phyloP scores from a whole-genome alignment of 2,329 filamentous ascomycete species.

The Nannizziopsis barbatae region DNA sequence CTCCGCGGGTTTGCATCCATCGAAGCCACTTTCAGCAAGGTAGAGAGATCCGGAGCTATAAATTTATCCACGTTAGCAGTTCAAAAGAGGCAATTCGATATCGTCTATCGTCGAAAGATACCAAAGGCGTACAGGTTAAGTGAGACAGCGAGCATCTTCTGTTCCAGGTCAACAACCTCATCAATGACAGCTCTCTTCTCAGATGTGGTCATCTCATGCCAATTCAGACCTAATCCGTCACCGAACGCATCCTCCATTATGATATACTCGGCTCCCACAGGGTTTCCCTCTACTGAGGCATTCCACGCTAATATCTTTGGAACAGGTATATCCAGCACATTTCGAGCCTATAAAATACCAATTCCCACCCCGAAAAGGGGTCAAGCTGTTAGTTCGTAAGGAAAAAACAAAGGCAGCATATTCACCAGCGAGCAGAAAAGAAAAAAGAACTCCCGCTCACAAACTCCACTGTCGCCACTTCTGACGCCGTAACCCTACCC shows the following conservation, averaged over 20 bases:
- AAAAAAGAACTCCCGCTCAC: conserved; percentile 6
- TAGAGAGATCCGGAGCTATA: conserved; percentile 9
- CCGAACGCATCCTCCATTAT: conserved; percentile 26
- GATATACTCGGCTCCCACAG: conserved; percentile 20
- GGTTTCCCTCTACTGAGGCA: conserved; percentile 16
- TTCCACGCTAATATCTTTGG: conserved; percentile 14
- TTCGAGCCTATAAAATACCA: conserved; percentile 14
- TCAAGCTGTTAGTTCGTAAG: background rate
- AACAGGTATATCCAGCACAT: conserved; percentile 15
- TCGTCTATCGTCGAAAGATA: background rate
- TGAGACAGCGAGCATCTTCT: conserved; percentile 14
- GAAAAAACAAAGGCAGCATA: background rate
- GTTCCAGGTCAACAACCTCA: conserved; percentile 12
- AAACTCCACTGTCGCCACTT: conserved; percentile 17
- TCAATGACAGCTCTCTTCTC: conserved; percentile 23
- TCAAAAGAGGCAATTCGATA: background rate
- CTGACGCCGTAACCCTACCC: conserved; percentile 13
- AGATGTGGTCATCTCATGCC: conserved; percentile 21
- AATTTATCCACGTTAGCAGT: background rate
- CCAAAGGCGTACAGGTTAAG: conserved; percentile 9
- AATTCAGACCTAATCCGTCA: conserved; percentile 22
- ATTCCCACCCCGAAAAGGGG: background rate
- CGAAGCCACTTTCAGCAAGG: conserved; percentile 9
- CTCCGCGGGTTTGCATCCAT: conserved; percentile 9
- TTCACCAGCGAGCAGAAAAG: no score